Percentiles rank a stretch among this genome's conserved stretches.
These are phyloP conservation scores for Puccinia horiana DNA, from an alignment of 1,284 basidiomycete species.

Conservation along the genomic window DNA sequence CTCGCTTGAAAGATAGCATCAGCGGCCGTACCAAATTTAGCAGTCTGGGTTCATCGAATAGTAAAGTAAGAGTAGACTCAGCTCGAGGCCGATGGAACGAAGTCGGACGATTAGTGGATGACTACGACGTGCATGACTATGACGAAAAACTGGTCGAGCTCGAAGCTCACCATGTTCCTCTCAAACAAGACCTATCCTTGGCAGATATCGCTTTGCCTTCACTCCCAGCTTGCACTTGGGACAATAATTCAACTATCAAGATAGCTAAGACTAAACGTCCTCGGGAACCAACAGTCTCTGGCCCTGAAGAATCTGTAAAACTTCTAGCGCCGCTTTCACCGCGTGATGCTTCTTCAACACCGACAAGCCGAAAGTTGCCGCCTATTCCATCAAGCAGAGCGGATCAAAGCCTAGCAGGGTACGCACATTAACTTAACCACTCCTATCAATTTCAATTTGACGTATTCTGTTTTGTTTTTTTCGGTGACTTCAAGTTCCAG, in stretches of 20 bases:
- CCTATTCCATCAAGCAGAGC: constrained; percentile 1
- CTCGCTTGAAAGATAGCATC: constrained; percentile 43
- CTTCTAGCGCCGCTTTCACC: background rate
- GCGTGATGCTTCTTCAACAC: background rate
- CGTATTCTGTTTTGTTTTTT: too few species aligned
- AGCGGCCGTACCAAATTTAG: constrained; percentile 34
- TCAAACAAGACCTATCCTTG: background rate
- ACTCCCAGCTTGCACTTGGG: constrained; percentile 33
- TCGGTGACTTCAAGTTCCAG: too few species aligned
- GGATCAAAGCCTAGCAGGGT: constrained; percentile 1
- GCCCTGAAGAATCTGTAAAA: background rate
- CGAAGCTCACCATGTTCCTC: background rate
- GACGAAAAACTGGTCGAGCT: background rate
- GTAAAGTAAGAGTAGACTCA: constrained; percentile 11
- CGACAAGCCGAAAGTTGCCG: constrained; percentile 13
- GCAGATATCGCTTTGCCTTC: constrained; percentile 35
- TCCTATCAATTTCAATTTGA: too few species aligned
- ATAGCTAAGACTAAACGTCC: constrained; percentile 10
- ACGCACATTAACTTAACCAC: too few species aligned
- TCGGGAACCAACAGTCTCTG: constrained; percentile 1
- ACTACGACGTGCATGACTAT: background rate
- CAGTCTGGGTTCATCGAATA: constrained; percentile 24
- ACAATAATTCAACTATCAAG: constrained; percentile 15
- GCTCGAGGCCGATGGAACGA: constrained; percentile 41
- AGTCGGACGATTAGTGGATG: constrained; percentile 25